phyloP scores from a whole-genome alignment of 768 basidiomycete genomes.

The Calvatia gigantea region DNA sequence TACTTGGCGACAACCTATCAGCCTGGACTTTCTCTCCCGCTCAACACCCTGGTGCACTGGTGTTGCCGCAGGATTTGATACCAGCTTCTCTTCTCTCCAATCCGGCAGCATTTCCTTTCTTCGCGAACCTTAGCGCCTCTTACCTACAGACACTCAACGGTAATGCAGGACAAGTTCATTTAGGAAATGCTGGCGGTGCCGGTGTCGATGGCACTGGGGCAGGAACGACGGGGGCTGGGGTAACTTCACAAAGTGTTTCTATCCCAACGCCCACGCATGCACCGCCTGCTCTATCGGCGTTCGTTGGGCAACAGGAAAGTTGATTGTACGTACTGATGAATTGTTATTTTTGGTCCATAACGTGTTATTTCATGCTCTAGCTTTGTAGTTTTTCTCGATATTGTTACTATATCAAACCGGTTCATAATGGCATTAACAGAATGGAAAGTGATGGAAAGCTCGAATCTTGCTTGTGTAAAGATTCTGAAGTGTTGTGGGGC shows the following conservation, averaged over 20 bases:
- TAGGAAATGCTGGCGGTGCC: neutral
- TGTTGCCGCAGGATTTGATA: neutral
- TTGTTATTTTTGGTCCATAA: no score
- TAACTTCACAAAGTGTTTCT: neutral
- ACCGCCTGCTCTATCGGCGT: neutral
- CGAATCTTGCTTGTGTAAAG: no score
- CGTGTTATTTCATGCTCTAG: no score
- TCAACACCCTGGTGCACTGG: neutral
- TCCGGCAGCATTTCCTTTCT: neutral
- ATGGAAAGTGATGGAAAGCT: no score
- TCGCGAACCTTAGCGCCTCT: neutral
- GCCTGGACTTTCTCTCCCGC: neutral
- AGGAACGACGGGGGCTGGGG: neutral
- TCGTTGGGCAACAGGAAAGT: constrained; percentile 6
- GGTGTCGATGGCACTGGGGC: neutral
- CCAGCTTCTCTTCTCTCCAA: neutral
- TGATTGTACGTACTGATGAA: neutral
- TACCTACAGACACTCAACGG: neutral
- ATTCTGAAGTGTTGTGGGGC: no score
- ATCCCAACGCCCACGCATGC: neutral
- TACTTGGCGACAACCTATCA: neutral
- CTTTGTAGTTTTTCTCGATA: no score
- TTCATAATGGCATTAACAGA: no score
- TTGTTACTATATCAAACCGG: no score
- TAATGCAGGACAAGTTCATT: neutral